Evolutionary conservation across 805 yeast genomes (phyloP).

Genomic region (Kodamaea kakaduensis): DNA sequence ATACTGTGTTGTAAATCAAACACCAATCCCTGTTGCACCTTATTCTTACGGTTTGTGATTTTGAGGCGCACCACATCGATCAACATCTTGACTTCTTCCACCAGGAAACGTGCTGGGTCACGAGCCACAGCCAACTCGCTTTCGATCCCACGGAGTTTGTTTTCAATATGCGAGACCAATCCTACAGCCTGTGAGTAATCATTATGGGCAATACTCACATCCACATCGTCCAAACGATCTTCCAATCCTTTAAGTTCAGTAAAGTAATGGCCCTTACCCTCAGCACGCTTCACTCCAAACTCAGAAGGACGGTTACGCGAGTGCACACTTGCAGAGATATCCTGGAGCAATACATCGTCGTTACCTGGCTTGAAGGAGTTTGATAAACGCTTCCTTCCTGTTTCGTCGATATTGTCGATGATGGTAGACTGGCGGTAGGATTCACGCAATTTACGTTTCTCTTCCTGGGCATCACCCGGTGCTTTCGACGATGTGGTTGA

Average conservation of each 20-base stretch:
- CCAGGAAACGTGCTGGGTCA: constrained; percentile 11
- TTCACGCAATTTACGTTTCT: constrained; percentile 36
- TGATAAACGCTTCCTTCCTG: constrained; percentile 19
- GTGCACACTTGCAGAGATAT: constrained; percentile 58
- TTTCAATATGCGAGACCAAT: constrained; percentile 34
- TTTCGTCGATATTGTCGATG: constrained; percentile 35
- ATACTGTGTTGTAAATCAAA: constrained; percentile 38
- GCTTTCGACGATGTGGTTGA: constrained; percentile 6
- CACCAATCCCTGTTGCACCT: constrained; percentile 32
- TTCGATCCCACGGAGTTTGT: constrained; percentile 28
- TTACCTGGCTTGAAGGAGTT: constrained; percentile 26
- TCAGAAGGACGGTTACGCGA: constrained; percentile 54
- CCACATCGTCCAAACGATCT: constrained; percentile 64
- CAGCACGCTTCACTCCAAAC: constrained; percentile 18
- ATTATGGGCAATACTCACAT: constrained; percentile 60
- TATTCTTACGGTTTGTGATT: constrained; percentile 33
- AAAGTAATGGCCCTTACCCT: constrained; percentile 31
- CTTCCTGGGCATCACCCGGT: constrained; percentile 21
- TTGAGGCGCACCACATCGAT: constrained; percentile 42
- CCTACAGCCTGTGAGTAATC: constrained; percentile 47
- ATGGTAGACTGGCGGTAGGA: constrained; percentile 51
- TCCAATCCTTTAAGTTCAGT: constrained; percentile 52
- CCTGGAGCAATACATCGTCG: constrained; percentile 46
- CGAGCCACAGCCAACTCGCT: constrained; percentile 14
- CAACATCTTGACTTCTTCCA: constrained; percentile 27